These are phyloP conservation scores for Rhizophagus prolifer DNA, from an alignment of 192 early-diverging fungal genomes.

Conservation along the genomic window DNA sequence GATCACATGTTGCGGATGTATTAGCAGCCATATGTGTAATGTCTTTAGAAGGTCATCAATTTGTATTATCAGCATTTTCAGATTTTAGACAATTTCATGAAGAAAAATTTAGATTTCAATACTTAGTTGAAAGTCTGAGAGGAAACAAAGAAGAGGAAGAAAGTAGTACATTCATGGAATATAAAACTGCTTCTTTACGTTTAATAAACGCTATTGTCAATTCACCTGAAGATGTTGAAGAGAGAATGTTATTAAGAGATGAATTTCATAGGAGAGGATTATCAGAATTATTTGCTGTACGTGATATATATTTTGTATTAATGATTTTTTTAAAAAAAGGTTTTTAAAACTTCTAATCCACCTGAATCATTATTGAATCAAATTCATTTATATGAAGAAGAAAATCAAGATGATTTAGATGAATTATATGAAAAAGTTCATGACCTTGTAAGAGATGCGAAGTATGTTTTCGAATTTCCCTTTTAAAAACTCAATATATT, in stretches of 20 bases:
- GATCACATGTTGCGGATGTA: slow-evolving; percentile 46
- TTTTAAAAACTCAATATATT: background rate
- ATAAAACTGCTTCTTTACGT: slow-evolving; percentile 41
- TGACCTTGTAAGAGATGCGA: slow-evolving; percentile 32
- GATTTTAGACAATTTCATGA: slow-evolving; percentile 46
- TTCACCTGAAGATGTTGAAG: slow-evolving; percentile 42
- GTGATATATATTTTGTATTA: slow-evolving; percentile 11
- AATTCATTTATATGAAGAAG: slow-evolving; percentile 45
- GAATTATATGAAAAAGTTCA: slow-evolving; percentile 42
- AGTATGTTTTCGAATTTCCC: background rate
- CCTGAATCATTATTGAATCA: slow-evolving; percentile 45
- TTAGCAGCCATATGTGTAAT: slow-evolving; percentile 48
- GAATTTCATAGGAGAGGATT: slow-evolving; percentile 53
- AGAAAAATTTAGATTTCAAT: slow-evolving; percentile 56
- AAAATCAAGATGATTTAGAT: slow-evolving; percentile 43
- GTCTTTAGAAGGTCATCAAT: slow-evolving; percentile 43
- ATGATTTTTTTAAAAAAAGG: background rate
- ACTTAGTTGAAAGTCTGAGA: slow-evolving; percentile 43
- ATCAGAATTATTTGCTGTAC: slow-evolving; percentile 43
- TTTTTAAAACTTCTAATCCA: slow-evolving; percentile 27
- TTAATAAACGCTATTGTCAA: slow-evolving; percentile 51
- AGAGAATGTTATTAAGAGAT: slow-evolving; percentile 41
- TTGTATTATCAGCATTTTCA: slow-evolving; percentile 46
- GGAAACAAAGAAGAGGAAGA: slow-evolving; percentile 9
- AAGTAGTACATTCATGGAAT: slow-evolving; percentile 33